phyloP scores from a whole-genome alignment of 1,284 basidiomycete species.

The Cystobasidiaceae sp. region DNA sequence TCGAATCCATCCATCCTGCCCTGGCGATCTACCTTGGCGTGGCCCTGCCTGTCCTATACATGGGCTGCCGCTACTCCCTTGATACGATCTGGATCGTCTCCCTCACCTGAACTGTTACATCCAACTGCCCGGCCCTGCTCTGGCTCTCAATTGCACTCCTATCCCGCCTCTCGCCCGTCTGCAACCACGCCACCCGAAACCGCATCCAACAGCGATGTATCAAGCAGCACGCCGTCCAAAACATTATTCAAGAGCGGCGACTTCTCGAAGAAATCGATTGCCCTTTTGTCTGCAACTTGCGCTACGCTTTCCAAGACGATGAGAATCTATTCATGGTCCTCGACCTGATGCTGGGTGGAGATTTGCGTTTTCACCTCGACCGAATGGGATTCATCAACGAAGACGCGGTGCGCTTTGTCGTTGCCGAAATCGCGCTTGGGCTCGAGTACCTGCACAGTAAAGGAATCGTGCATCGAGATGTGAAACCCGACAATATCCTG shows the following conservation, averaged over 20 bases:
- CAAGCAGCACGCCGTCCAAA: constrained; percentile 95
- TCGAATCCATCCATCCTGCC: no score
- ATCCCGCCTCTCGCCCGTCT: no score
- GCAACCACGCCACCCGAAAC: no score
- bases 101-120: no score
- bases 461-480: constrained; percentile 87
- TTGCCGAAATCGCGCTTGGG: constrained; percentile 78
- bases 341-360: constrained; percentile 93
- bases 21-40: no score
- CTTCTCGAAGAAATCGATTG: constrained; percentile 94
- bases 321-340: constrained; percentile 97
- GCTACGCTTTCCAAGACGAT: constrained; percentile 97
- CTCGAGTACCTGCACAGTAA: constrained; percentile 84
- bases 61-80: no score
- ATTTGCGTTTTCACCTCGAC: constrained; percentile 88
- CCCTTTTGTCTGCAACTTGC: constrained; percentile 86
- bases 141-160: no score
- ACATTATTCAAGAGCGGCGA: constrained; percentile 90
- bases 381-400: constrained; percentile 71
- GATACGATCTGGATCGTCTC: no score
- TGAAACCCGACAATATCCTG: constrained; percentile 96
- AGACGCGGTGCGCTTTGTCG: constrained; percentile 77
- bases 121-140: no score
- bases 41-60: no score
- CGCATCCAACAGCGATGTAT: constrained; percentile 71